Evolutionary conservation across 495 filamentous ascomycete species (phyloP), one percentile per base, ranked within the genome.

Genomic region (Talaromyces ruber): DNA sequence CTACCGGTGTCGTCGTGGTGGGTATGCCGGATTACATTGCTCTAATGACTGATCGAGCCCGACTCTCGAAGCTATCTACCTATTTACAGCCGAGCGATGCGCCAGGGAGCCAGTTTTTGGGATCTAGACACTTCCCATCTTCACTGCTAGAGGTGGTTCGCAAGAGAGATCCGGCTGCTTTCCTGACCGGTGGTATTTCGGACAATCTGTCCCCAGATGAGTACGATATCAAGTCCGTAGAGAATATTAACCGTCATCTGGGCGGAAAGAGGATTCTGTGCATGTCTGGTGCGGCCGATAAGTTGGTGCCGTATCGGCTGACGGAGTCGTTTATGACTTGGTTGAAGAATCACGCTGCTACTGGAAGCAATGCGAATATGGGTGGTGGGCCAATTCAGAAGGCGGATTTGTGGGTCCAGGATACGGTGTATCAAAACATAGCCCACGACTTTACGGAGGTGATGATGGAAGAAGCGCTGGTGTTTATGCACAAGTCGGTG

Each of bases 21-120:
- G 94, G 93, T 16, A 96, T 91, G 71, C 91, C 93, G 0, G 93
- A 98, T 74, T 96, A 88, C 67, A 81, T 86, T 63, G 76, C 88
- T 71, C 74, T 97, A 24, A 86, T 96, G 82, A 78, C 77, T 18
- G 86, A 94, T 67, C 90, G 92, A 6, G 92, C 92, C 1, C 75
- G 83, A 24, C 74, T 88, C 50, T 92, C 90, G 0, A 91, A 88
- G 66, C 74, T 89, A 12, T 68, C 81, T 6, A 84, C 86, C 0
- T 91, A 80, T 75, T 83, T 80, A 0, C 69, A 76, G 21, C 51
- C 51, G 0, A 72, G 71, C 39, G 68, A 77, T 18, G 80, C 80
- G 0, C 79, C 80, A 6, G 91, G 90, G 3, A 76, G 77, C 0
- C 68, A 79, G 3, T 93, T 97, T 66, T 66, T 93, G 2, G 90